Percentiles rank a stretch among this genome's conserved stretches.
Evolutionary conservation across 169 alveolate species (phyloP).

Genomic region (Eimeria acervulina): DNA sequence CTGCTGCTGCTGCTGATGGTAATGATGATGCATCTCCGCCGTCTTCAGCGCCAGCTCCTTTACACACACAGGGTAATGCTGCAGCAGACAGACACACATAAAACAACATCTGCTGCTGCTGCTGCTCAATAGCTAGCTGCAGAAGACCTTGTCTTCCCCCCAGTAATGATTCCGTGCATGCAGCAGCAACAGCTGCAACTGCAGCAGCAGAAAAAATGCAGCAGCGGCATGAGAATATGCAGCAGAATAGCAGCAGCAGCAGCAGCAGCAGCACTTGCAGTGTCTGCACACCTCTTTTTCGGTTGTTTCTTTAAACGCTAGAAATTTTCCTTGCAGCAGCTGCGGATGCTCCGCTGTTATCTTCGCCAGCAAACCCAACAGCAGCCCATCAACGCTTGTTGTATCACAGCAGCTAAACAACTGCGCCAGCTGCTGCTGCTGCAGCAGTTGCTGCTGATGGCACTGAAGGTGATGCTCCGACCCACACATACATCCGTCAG

Average conservation of each 20-base stretch:
- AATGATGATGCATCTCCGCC: not conserved
- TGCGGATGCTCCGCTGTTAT: slow-evolving; percentile 25
- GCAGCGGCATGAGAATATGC: slow-evolving; percentile 2
- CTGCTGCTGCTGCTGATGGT: not conserved
- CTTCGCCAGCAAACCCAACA: not conserved
- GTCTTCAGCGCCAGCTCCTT: not conserved
- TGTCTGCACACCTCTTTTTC: not conserved
- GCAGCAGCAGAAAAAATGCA: not conserved
- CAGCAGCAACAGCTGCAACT: not conserved
- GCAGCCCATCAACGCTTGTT: slow-evolving; percentile 8
- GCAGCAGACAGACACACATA: not conserved
- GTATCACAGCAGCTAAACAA: slow-evolving; percentile 56
- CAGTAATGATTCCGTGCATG: too few relatives aligned
- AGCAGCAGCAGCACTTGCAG: slow-evolving; percentile 34
- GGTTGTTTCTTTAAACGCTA: not conserved
- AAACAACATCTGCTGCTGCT: not conserved
- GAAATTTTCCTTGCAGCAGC: slow-evolving; percentile 22
- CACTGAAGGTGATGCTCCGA: not conserved
- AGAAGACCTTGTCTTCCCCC: too few relatives aligned
- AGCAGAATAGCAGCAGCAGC: slow-evolving; percentile 30
- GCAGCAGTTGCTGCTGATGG: slow-evolving; percentile 22
- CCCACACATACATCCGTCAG: not conserved
- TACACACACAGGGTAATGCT: not conserved
- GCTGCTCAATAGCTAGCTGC: too few relatives aligned
- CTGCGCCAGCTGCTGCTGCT: slow-evolving; percentile 55